A percentile compares a stretch with the other conserved stretches of the same genome.
Conservation (phyloP, 1,284 basidiomycete species). For the Apiotrichum sp. region DNA sequence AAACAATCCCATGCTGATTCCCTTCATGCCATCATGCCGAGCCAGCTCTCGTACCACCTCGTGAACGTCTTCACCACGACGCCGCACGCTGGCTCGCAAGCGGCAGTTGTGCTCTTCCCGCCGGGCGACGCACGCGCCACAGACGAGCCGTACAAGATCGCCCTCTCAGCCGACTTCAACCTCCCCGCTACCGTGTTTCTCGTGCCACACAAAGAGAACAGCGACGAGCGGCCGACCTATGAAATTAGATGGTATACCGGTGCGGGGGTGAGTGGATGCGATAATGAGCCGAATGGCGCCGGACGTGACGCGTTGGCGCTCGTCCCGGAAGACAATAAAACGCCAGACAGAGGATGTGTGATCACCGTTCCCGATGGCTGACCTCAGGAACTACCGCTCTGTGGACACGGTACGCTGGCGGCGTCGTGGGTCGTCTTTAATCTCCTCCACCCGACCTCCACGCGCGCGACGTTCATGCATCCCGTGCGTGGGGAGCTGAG, state of each 20-base stretch:
- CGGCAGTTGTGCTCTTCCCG: slow-evolving; percentile 31
- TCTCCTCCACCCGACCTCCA: slow-evolving; percentile 14
- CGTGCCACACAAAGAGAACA: slow-evolving; percentile 4
- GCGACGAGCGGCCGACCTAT: slow-evolving; percentile 20
- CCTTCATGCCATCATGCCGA: too few relatives aligned
- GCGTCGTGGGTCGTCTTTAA: slow-evolving; percentile 26
- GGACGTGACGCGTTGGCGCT: too few relatives aligned
- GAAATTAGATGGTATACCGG: slow-evolving; percentile 39
- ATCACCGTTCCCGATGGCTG: not conserved
- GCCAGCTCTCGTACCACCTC: slow-evolving; percentile 21
- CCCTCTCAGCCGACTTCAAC: slow-evolving; percentile 31
- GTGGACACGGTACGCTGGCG: slow-evolving; percentile 40
- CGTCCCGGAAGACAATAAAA: too few relatives aligned
- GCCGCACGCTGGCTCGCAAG: slow-evolving; percentile 35
- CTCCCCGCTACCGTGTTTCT: slow-evolving; percentile 37
- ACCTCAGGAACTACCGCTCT: slow-evolving; percentile 32
- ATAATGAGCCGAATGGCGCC: too few relatives aligned
- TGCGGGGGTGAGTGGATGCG: slow-evolving; percentile 18
- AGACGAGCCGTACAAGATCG: slow-evolving; percentile 26
- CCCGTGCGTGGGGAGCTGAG: slow-evolving; percentile 24
- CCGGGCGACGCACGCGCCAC: slow-evolving; percentile 15
- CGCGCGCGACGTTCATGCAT: slow-evolving; percentile 22
- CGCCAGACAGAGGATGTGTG: too few relatives aligned
- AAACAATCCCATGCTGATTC: too few relatives aligned
- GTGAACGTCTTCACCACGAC: slow-evolving; percentile 35